Evolutionary conservation across 139 green algal species (phyloP).

Genomic region (Coccomyxa sp.): DNA sequence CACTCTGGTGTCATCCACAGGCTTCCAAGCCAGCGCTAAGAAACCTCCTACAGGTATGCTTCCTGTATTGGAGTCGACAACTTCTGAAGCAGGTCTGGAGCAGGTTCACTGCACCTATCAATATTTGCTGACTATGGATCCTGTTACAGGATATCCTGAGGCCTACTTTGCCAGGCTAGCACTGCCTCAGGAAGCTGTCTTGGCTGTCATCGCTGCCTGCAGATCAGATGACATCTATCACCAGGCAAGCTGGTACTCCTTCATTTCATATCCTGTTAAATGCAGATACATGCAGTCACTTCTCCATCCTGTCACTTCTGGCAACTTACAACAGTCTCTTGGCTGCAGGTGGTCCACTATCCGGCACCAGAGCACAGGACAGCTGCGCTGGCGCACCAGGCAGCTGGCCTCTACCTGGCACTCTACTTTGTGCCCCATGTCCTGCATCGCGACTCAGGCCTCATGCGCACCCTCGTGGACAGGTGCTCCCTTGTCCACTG

Average conservation of each 20-base stretch:
- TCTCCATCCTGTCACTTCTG: not conserved
- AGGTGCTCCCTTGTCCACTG: not conserved
- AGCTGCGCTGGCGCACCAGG: constrained; percentile 8
- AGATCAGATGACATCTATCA: constrained; percentile 15
- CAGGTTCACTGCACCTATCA: too few species aligned
- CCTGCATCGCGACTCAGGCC: constrained; percentile 13
- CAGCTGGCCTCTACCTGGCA: constrained; percentile 7
- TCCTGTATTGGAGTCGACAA: not conserved
- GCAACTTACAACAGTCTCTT: not conserved
- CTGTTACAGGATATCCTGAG: constrained; percentile 10
- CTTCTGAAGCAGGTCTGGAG: too few species aligned
- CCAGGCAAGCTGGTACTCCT: not conserved
- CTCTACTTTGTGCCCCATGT: constrained; percentile 12
- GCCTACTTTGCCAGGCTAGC: constrained; percentile 2
- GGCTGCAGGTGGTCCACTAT: constrained; percentile 1
- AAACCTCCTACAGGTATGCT: constrained; percentile 2
- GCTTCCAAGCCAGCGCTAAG: not conserved
- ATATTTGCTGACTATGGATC: too few species aligned
- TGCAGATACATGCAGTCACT: not conserved
- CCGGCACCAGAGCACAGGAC: constrained; percentile 1
- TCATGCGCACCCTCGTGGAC: constrained; percentile 20
- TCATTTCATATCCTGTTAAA: not conserved
- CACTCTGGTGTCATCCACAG: not conserved
- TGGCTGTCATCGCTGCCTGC: not conserved
- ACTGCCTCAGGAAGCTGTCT: constrained; percentile 1